A percentile compares a stretch with the other conserved stretches of the same genome.
Evolutionary conservation across 2,329 filamentous ascomycete genomes (phyloP).

Genomic region (Epichloe baconii): DNA sequence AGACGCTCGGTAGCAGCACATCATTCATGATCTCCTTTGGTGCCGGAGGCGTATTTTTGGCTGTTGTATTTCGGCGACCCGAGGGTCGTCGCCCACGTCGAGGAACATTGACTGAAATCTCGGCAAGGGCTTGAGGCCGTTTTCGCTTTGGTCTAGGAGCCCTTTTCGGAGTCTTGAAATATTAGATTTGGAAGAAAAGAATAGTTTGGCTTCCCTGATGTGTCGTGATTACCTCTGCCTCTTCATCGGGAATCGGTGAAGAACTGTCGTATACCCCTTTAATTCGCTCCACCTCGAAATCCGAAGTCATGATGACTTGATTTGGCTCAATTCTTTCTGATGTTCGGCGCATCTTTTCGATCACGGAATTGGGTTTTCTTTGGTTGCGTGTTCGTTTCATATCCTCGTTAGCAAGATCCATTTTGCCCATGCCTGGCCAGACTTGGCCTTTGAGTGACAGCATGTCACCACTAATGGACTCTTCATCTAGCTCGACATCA

Average conservation of each 20-base stretch:
- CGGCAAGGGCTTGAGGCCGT: conserved; percentile 18
- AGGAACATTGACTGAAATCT: conserved; percentile 23
- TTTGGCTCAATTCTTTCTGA: conserved; percentile 50
- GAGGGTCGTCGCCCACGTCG: conserved; percentile 13
- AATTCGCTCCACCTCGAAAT: conserved; percentile 35
- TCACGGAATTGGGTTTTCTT: conserved; percentile 60
- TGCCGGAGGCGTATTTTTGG: conserved; percentile 8
- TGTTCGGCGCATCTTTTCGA: conserved; percentile 50
- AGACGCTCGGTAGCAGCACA: neutral
- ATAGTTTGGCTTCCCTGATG: neutral
- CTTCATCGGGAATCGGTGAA: conserved; percentile 29
- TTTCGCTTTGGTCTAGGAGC: conserved; percentile 18
- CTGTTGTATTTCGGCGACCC: conserved; percentile 12
- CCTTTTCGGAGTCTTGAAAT: conserved; percentile 18
- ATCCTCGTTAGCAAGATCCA: conserved; percentile 62
- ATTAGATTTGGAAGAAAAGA: neutral
- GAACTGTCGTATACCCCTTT: conserved; percentile 49
- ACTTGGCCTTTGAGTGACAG: conserved; percentile 53
- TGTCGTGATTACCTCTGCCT: conserved; percentile 28
- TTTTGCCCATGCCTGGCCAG: conserved; percentile 70
- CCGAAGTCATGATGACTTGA: conserved; percentile 49
- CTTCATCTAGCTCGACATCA: conserved; percentile 18
- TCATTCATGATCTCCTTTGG: conserved; percentile 4
- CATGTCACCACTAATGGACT: conserved; percentile 15
- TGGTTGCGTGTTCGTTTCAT: conserved; percentile 67